These are phyloP conservation scores for Syzygium aromaticum DNA, from an alignment of 345 rosid genomes.

Conservation along the genomic window DNA sequence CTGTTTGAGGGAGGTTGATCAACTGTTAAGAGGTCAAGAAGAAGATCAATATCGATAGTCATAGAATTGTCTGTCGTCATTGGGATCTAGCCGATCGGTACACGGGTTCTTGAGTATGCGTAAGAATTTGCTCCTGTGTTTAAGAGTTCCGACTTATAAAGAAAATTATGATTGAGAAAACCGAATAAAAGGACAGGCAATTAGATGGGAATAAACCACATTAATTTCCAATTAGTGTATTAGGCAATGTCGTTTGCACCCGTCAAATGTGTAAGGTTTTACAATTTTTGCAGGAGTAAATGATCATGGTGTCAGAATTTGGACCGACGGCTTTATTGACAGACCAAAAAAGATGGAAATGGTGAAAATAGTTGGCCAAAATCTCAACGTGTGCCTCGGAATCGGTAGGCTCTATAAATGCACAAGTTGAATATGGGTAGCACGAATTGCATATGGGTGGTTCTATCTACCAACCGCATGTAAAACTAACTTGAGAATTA, in stretches of 20 bases:
- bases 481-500: not conserved
- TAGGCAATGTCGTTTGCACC: not conserved
- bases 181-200: not conserved
- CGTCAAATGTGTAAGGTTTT: not conserved
- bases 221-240: not conserved
- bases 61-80: not conserved
- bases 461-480: not conserved
- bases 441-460: not conserved
- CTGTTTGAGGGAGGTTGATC: not conserved
- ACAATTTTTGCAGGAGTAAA: no score
- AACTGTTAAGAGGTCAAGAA: not conserved
- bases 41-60: not conserved
- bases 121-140: not conserved
- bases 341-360: not conserved
- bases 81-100: not conserved
- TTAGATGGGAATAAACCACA: not conserved
- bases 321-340: not conserved
- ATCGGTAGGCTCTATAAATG: not conserved
- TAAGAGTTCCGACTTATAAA: not conserved
- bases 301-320: not conserved
- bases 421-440: not conserved
- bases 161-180: not conserved
- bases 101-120: not conserved
- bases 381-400: not conserved
- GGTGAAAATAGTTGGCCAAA: not conserved